Evolutionary conservation across 495 filamentous ascomycete species (phyloP), one percentile per base, ranked within the genome.

Genomic region (Astrocystis sublimbata): DNA sequence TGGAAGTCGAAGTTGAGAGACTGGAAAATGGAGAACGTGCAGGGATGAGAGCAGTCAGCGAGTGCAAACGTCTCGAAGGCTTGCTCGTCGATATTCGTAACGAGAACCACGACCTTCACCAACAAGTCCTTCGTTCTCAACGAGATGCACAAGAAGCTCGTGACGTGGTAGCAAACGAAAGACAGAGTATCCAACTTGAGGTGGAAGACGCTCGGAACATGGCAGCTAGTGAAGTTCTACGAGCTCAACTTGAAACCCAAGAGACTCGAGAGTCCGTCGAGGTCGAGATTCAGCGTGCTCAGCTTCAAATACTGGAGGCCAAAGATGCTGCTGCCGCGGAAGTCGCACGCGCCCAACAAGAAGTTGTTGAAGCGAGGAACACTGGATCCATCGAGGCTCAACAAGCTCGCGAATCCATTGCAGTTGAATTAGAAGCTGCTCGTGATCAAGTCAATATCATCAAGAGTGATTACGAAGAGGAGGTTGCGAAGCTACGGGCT

Each of bases 361-460:
- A 97, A 68, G 88, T 89, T 65, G 83, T 89, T 60, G 89, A 94
- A 66, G 89, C 92, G 45, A 86, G 88, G 54, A 90, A 93, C 64
- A 85, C 85, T 26, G 90, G 82, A 40, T 86, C 85, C 28, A 78
- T 85, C 12, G 93, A 98, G 68, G 84, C 92, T 55, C 85, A 93
- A 67, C 88, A 91, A 41, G 89, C 86, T 8, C 86, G 89, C 56
- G 82, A 85, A 31, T 82, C 89, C n/a, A 77, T 96, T 81, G 87
- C 96, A 68, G 80, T 84, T 7, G 91, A 98, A 62, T 73, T 96
- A 33, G 89, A 96, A 40, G 81, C 85, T 50, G 88, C 92, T 31
- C 93, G 91, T 66, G 87, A 89, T 67, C 86, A 96, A 70, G 87
- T 92, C 70, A 90, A 96, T 68, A 83, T 88, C 61, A 85, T 92